Evolutionary conservation across 768 basidiomycete species (phyloP).

Genomic region (Lactarius quietus): DNA sequence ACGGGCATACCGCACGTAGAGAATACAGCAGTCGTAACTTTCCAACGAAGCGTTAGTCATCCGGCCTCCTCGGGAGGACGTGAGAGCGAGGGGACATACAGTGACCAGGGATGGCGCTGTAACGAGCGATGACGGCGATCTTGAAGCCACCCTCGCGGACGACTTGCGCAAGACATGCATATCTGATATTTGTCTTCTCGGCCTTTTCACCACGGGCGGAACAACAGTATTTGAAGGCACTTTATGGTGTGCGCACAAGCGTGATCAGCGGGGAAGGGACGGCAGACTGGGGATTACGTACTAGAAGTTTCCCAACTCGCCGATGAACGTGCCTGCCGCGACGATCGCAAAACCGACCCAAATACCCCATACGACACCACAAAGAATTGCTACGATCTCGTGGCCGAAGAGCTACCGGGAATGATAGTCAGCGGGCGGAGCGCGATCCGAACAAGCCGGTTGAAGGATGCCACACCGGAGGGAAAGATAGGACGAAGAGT

Average conservation of each 20-base stretch:
- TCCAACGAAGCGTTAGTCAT: slow-evolving; percentile 15
- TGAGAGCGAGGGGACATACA: slow-evolving; percentile 44
- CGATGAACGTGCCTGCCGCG: slow-evolving; percentile 75
- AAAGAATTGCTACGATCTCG: slow-evolving; percentile 84
- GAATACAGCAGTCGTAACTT: slow-evolving; percentile 86
- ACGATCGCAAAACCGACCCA: slow-evolving; percentile 87
- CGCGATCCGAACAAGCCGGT: not conserved
- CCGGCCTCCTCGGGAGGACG: not conserved
- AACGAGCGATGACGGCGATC: slow-evolving; percentile 70
- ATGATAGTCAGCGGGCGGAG: not conserved
- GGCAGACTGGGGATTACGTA: slow-evolving; percentile 37
- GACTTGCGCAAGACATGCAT: slow-evolving; percentile 49
- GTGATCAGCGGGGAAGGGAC: not conserved
- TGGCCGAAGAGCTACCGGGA: slow-evolving; percentile 77
- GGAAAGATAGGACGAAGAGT: slow-evolving; percentile 82
- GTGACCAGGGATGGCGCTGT: slow-evolving; percentile 84
- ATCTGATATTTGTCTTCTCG: slow-evolving; percentile 41
- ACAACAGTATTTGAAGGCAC: slow-evolving; percentile 83
- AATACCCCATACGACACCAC: slow-evolving; percentile 88
- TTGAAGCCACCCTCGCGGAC: slow-evolving; percentile 88
- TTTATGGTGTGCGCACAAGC: slow-evolving; percentile 29
- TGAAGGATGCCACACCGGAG: slow-evolving; percentile 51
- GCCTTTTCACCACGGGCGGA: slow-evolving; percentile 68
- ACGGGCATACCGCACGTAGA: slow-evolving; percentile 87
- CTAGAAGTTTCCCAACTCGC: slow-evolving; percentile 88